Conservation (phyloP, 257 asterid species). For the Solanum paucissectum region DNA sequence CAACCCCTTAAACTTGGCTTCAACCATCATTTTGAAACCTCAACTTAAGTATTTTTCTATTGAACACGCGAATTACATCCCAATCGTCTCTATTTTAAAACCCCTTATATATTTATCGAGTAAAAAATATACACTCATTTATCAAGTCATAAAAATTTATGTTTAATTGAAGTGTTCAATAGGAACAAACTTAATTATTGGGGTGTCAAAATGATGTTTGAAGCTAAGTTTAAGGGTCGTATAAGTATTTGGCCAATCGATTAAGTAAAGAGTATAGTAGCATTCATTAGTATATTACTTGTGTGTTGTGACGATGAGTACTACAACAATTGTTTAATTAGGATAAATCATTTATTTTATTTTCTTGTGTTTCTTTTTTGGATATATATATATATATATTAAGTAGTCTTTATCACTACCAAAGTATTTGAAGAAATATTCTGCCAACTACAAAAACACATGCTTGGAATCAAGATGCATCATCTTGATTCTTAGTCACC, state of each 20-base stretch:
- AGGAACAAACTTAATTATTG: neutral
- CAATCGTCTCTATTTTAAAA: neutral
- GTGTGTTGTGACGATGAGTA: neutral
- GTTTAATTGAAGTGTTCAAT: neutral
- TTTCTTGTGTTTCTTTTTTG: neutral
- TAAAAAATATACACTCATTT: neutral
- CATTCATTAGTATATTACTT: too few species aligned
- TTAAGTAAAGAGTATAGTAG: neutral
- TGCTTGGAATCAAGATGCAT: neutral
- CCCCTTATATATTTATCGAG: neutral
- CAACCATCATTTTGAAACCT: neutral
- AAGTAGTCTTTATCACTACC: neutral
- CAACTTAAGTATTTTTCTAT: neutral
- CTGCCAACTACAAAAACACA: neutral
- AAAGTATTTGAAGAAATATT: neutral
- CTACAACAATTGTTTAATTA: neutral
- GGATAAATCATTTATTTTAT: neutral
- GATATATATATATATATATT: too few species aligned
- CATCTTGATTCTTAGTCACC: neutral
- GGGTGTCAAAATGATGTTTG: too few species aligned
- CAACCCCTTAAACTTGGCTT: neutral
- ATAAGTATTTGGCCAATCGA: neutral
- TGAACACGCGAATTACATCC: neutral
- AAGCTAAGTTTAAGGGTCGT: neutral
- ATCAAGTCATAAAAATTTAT: neutral